These are phyloP conservation scores for Ceratocystis ficicola DNA, from an alignment of 2,329 filamentous ascomycete genomes.

Conservation along the genomic window DNA sequence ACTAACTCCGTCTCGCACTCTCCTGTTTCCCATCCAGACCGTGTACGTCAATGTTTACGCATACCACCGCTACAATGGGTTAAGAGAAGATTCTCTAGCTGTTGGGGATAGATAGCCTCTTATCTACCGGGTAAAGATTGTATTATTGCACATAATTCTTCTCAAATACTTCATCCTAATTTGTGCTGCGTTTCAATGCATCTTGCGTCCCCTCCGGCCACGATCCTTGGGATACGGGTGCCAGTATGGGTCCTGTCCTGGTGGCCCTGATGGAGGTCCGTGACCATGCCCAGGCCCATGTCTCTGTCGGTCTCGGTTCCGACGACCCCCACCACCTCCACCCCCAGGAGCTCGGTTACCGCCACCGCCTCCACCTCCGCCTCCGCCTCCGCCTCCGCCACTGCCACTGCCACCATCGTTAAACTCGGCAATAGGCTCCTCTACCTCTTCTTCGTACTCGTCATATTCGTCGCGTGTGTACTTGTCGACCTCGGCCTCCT, in stretches of 20 bases:
- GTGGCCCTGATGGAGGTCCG: constrained; percentile 18
- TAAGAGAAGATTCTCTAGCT: background rate
- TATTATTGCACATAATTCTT: background rate
- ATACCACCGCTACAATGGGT: background rate
- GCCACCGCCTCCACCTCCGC: background rate
- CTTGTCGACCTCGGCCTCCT: constrained; percentile 53
- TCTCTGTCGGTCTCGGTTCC: constrained; percentile 18
- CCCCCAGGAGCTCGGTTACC: constrained; percentile 25
- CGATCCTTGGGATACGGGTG: constrained; percentile 20
- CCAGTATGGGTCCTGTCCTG: constrained; percentile 18
- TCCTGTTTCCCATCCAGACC: background rate
- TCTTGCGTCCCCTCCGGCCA: constrained; percentile 16
- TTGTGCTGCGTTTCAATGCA: constrained; percentile 9
- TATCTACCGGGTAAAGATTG: no score
- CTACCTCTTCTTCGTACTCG: constrained; percentile 65
- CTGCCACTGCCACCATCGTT: background rate
- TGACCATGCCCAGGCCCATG: constrained; percentile 7
- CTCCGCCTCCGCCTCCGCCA: constrained; percentile 5
- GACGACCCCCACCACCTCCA: constrained; percentile 16
- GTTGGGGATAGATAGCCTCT: background rate
- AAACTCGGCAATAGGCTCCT: constrained; percentile 41
- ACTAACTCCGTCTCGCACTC: background rate
- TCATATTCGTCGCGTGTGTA: constrained; percentile 66
- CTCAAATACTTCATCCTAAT: background rate
- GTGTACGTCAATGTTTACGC: background rate